Evolutionary conservation across 495 filamentous ascomycete genomes (phyloP).

Genomic region (Xylaria venustula): DNA sequence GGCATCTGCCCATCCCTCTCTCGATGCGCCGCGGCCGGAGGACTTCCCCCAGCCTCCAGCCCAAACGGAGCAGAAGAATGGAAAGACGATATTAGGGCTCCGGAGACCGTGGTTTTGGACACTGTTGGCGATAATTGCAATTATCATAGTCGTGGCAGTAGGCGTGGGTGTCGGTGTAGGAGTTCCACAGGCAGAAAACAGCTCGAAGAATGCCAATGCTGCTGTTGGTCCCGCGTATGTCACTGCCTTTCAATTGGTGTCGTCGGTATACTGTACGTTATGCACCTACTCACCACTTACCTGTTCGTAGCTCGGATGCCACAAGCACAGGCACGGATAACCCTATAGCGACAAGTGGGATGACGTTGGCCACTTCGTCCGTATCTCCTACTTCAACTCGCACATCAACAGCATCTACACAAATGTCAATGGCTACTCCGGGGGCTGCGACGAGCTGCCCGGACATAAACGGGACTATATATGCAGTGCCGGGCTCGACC

Average conservation of each 20-base stretch:
- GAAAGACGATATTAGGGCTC: conserved; percentile 23
- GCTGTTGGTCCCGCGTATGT: conserved; percentile 8
- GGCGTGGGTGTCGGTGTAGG: conserved; percentile 39
- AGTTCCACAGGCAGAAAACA: not conserved
- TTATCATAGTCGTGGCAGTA: conserved; percentile 35
- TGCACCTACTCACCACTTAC: no score
- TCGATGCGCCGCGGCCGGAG: not conserved
- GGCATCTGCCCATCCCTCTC: conserved; percentile 19
- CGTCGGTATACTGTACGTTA: no score
- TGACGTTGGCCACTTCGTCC: conserved; percentile 11
- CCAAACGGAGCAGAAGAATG: not conserved
- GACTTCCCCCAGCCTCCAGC: not conserved
- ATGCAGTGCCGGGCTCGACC: conserved; percentile 39
- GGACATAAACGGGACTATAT: conserved; percentile 43
- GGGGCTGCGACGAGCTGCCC: conserved; percentile 36
- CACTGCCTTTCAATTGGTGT: not conserved
- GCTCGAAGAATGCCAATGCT: not conserved
- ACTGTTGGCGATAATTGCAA: conserved; percentile 23
- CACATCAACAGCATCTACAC: conserved; percentile 14
- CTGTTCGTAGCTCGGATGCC: not conserved
- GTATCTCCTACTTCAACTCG: conserved; percentile 12
- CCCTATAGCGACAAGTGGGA: not conserved
- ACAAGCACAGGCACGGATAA: not conserved
- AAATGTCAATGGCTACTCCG: conserved; percentile 13
- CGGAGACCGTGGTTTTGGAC: conserved; percentile 29